Base-by-base conservation (phyloP, 1,139 yeast genomes). In the Saccharomyces pastorianus region DNA sequence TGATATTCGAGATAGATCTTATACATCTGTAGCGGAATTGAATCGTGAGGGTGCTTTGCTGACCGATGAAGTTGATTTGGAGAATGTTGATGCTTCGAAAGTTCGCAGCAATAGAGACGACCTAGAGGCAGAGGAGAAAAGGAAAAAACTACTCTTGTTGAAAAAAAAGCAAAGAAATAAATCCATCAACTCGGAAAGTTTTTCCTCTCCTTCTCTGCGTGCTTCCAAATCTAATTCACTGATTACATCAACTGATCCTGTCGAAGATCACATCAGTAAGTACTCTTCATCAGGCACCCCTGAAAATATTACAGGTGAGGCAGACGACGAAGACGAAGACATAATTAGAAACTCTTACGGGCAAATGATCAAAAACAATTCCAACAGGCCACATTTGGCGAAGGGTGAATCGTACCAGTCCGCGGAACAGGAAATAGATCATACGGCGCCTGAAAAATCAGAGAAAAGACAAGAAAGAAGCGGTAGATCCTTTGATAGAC, bases 381-480 rank as follows among this genome's bases (percentile, higher is more conserved):
- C 64, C 6, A 59, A 62, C 46, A 61, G 61, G 41, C 70, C 70
- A 13, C 70, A 66, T 58, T 51, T 66, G 46, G 69, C 69, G 2
- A 59, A 65, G 31, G 70, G 70, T 23, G 68, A 65, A 38, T 66
- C 70, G 11, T 66, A 66, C 49, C 70, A 66, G 53, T 56, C 60
- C 14, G 49, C 49, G 8, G 59, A 53, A n/a, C 56, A 48, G 7
- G 61, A 54, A 20, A 47, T 48, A 14, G 48, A 48, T 23, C 55
- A 53, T 28, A n/a, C n/a, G 17, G 23, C 32, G 26, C 27, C 48
- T 17, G 17, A 32, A 8, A 28, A 34, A 4, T 25, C 28, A 7
- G 34, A 25, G 6, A 26, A 34, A 20, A 23, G 55, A 17, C 29
- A 58, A 26, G 62, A 59, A 20, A 53, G 64, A 47, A 56, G 59